Evolutionary conservation across 768 basidiomycete species (phyloP), one percentile per base, ranked within the genome.

Genomic region (Amyloporia xantha): DNA sequence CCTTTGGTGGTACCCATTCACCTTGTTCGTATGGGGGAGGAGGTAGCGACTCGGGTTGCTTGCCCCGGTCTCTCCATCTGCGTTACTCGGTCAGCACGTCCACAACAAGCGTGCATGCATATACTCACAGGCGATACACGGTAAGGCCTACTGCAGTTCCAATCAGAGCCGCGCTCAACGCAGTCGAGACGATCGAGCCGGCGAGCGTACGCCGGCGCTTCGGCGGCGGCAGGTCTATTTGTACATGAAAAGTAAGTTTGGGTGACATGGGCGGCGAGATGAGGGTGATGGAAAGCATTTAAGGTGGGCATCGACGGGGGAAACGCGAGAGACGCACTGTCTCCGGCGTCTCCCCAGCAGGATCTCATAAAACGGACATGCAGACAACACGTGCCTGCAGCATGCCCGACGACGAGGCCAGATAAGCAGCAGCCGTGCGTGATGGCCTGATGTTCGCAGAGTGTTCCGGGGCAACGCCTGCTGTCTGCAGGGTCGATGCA

Each of bases 91-190:
- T n/a, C n/a, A n/a, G n/a, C n/a, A n/a, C n/a, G n/a, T n/a, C n/a
- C n/a, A n/a, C n/a, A 33, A 7, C 30, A 33, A 7, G 30, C 30
- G 15, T 33, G 15, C 30, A 33, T 33, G 30, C 30, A 33, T 43
- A 19, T 27, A 76, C 86, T 71, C 63, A 91, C 89, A 91, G 71
- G 66, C 86, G 79, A 69, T 90, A 92, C 36, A 90, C 86, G 39
- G 88, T 89, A 53, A 91, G 74, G 51, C 89, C 89, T 44, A 92
- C 89, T 13, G 90, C 90, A 19, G 86, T 84, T 50, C 89, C 86
- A 52, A 92, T 86, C 50, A 92, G 76, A 40, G 87, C 90, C 54
- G 89, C 88, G 68, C 78, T 87, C 67, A 91, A 71, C 48, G 90
- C 89, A 26, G 87, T 86, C 13, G 86, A 85, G 53, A 91, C 79